A percentile compares a stretch with the other conserved stretches of the same genome.
Conservation (phyloP, 2,329 filamentous ascomycete species). For the Thelonectria rubi region DNA sequence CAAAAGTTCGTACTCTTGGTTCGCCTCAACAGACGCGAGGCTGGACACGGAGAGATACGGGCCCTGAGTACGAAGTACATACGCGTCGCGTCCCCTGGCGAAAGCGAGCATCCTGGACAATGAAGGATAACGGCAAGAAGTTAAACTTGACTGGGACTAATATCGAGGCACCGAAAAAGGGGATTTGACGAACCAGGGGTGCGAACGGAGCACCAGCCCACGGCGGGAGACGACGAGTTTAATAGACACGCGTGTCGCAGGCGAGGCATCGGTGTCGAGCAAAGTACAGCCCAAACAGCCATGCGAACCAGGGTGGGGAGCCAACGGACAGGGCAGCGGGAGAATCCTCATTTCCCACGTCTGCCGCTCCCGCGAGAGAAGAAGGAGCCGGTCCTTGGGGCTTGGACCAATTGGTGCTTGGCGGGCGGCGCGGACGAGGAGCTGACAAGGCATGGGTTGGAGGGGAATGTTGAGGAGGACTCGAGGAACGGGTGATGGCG, state of each 20-base stretch:
- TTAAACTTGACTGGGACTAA: conserved; percentile 7
- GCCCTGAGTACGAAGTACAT: too few species aligned
- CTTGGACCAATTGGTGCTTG: too few species aligned
- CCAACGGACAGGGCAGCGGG: conserved; percentile 23
- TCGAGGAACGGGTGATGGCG: conserved; percentile 14
- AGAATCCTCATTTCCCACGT: conserved; percentile 41
- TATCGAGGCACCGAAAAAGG: conserved; percentile 22
- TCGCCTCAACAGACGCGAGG: too few species aligned
- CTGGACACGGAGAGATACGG: background rate
- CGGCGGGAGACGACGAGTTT: conserved; percentile 29
- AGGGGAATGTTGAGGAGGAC: too few species aligned
- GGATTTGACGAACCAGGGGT: conserved; percentile 24
- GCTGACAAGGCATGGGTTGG: conserved; percentile 14
- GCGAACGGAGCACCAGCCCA: conserved; percentile 19
- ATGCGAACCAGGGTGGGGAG: conserved; percentile 8
- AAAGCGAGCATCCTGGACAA: conserved; percentile 6
- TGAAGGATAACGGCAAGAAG: conserved; percentile 12
- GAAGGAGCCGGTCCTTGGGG: too few species aligned
- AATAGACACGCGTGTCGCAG: conserved; percentile 25
- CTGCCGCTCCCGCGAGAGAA: conserved; percentile 8
- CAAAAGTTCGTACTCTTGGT: too few species aligned
- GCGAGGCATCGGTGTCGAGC: conserved; percentile 10
- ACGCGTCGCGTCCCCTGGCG: conserved; percentile 15
- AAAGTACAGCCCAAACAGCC: conserved; percentile 26
- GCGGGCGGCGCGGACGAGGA: too few species aligned